Conservation (phyloP, 768 basidiomycete genomes). For the Tylopilus vinaceipallidus region DNA sequence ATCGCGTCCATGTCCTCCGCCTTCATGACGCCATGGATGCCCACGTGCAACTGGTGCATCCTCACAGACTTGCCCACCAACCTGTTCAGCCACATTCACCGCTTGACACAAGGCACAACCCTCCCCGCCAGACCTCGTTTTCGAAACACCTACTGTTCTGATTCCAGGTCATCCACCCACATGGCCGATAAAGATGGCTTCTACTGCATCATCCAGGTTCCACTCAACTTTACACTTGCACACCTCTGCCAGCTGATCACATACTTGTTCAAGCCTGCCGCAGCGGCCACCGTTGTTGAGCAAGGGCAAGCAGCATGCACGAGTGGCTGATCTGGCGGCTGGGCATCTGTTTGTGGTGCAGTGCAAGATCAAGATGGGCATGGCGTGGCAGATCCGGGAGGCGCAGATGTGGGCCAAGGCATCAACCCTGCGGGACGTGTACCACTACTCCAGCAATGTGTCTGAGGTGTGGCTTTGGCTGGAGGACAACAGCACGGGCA, state of each 20-base stretch:
- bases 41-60: conserved; percentile 38
- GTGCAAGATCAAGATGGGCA: conserved; percentile 42
- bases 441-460: conserved; percentile 40
- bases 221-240: conserved; percentile 65
- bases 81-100: conserved; percentile 60
- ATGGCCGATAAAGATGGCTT: conserved; percentile 50
- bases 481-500: conserved; percentile 36
- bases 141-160: conserved; percentile 61
- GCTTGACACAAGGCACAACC: conserved; percentile 36
- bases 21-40: conserved; percentile 36
- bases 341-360: conserved; percentile 65
- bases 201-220: conserved; percentile 66
- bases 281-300: conserved; percentile 8
- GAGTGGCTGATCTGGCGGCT: conserved; percentile 6
- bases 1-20: conserved; percentile 26
- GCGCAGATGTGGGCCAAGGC: conserved; percentile 49
- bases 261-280: conserved; percentile 49
- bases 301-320: conserved; percentile 24
- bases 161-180: conserved; percentile 59
- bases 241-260: conserved; percentile 61
- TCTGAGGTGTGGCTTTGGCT: conserved; percentile 32
- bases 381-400: conserved; percentile 52
- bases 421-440: conserved; percentile 53
- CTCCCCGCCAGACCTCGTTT: conserved; percentile 48
- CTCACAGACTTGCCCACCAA: conserved; percentile 72